Percentiles rank a stretch among this genome's conserved stretches.
Conservation (phyloP, 2,329 filamentous ascomycete genomes). For the Eutypa lata region DNA sequence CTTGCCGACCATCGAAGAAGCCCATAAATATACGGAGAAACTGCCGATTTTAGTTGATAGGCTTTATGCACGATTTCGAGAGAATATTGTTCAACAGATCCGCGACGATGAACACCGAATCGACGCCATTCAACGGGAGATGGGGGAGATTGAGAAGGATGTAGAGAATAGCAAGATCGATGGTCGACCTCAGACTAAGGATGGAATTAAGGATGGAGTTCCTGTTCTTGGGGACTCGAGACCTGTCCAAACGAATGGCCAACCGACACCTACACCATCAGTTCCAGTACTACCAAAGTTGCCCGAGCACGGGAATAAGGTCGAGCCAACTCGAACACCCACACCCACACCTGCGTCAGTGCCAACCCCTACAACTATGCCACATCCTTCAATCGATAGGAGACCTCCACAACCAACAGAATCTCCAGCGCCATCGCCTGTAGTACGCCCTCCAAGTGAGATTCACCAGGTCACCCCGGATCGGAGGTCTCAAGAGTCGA, state of each 20-base stretch:
- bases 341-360: slow-evolving; percentile 12
- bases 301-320: slow-evolving; percentile 14
- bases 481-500: slow-evolving; percentile 18
- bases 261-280: slow-evolving; percentile 16
- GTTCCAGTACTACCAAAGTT: slow-evolving; percentile 11
- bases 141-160: slow-evolving; percentile 64
- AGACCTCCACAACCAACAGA: slow-evolving; percentile 19
- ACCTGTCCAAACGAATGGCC: slow-evolving; percentile 15
- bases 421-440: slow-evolving; percentile 18
- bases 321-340: slow-evolving; percentile 8
- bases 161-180: slow-evolving; percentile 22
- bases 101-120: slow-evolving; percentile 70
- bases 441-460: slow-evolving; percentile 18
- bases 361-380: slow-evolving; percentile 13
- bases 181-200: slow-evolving; percentile 11
- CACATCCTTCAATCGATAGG: slow-evolving; percentile 20
- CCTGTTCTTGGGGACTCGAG: slow-evolving; percentile 11
- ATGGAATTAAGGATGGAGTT: slow-evolving; percentile 10
- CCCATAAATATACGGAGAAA: slow-evolving; percentile 62
- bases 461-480: slow-evolving; percentile 21
- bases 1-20: slow-evolving; percentile 63
- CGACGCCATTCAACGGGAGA: slow-evolving; percentile 61
- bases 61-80: slow-evolving; percentile 72
- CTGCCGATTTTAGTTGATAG: slow-evolving; percentile 69
- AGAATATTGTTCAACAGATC: slow-evolving; percentile 67